Evolutionary conservation across 2,329 filamentous ascomycete genomes (phyloP), one percentile per base, ranked within the genome.

Genomic region (Pseudocercospora eumusae): DNA sequence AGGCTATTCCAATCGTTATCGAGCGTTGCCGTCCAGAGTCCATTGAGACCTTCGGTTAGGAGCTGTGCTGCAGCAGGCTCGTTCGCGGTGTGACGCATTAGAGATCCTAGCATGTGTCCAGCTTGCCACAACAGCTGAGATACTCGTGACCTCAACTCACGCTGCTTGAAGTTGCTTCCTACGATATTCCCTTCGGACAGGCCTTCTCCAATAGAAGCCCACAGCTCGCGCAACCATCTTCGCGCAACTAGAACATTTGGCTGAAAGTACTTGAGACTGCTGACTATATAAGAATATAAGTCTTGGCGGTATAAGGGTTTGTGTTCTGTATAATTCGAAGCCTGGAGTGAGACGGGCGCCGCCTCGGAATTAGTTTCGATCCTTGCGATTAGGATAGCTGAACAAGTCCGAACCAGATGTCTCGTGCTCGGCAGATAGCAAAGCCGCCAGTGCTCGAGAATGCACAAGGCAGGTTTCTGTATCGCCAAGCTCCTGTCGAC

Each of bases 31-130:
- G 28, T 31, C 44, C 44, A 58, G 1, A 49, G 18, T 11, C 23
- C 44, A 13, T 9, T 25, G n/a, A 58, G 36, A 3, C 56, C 27
- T 33, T 36, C 42, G 0, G 28, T 58, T 3, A 58, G 18, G 1
- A 45, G 56, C n/a, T 52, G 56, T 33, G 56, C 56, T 13, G 44
- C 56, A 18, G 56, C 40, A 20, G 23, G 56, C 44, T 58, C 56
- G n/a, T 49, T 31, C 8, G 42, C 44, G n/a, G 13, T 49, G 15
- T 47, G n/a, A 21, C 56, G 23, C 56, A 58, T 58, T 1, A 58
- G 44, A 23, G 56, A 57, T 5, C 56, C 56, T 8, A 57, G 25
- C 56, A 58, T 58, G n/a, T 33, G 33, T 1, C 56, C 56, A 33
- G 56, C 56, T 33, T 47, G 25, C 13, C 56, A 8, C n/a, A 52